Evolutionary conservation across 805 yeast species (phyloP).

Genomic region (Saccharomyces eubayanus): DNA sequence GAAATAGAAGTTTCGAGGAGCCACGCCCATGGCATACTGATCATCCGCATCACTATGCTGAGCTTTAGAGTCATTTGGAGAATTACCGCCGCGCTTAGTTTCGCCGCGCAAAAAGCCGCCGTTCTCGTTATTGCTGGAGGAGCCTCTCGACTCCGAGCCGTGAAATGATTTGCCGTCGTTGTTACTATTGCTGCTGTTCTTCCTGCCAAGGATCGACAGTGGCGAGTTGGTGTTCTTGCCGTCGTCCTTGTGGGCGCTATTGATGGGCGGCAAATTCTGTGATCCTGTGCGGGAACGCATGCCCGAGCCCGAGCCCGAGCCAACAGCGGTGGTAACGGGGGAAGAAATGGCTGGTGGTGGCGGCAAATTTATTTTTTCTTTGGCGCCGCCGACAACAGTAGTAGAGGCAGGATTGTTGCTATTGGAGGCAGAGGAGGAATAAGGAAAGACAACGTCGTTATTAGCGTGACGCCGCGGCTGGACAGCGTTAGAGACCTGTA

Average conservation of each 20-base stretch:
- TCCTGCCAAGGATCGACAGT: background rate
- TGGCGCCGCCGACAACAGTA: background rate
- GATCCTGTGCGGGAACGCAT: background rate
- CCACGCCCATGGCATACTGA: slow-evolving; percentile 7
- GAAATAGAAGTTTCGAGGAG: slow-evolving; percentile 20
- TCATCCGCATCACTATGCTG: background rate
- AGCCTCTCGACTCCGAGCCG: background rate
- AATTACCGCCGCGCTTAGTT: background rate
- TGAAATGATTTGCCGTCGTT: background rate
- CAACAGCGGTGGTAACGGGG: slow-evolving; percentile 1
- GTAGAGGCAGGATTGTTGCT: background rate
- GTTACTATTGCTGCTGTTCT: background rate
- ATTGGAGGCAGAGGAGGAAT: background rate
- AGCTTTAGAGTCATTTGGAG: background rate
- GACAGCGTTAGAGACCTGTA: background rate
- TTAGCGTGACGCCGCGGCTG: slow-evolving; percentile 5
- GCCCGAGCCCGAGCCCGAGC: slow-evolving; percentile 2
- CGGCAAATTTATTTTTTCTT: background rate
- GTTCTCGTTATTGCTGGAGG: background rate
- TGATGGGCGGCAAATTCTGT: background rate
- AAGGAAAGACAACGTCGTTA: slow-evolving; percentile 3
- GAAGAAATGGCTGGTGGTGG: slow-evolving; percentile 7
- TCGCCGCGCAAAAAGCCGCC: background rate
- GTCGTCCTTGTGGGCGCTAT: background rate
- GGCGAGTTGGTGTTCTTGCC: background rate